Base-by-base conservation (phyloP, 768 basidiomycete genomes). In the Trametes cinnabarina region DNA sequence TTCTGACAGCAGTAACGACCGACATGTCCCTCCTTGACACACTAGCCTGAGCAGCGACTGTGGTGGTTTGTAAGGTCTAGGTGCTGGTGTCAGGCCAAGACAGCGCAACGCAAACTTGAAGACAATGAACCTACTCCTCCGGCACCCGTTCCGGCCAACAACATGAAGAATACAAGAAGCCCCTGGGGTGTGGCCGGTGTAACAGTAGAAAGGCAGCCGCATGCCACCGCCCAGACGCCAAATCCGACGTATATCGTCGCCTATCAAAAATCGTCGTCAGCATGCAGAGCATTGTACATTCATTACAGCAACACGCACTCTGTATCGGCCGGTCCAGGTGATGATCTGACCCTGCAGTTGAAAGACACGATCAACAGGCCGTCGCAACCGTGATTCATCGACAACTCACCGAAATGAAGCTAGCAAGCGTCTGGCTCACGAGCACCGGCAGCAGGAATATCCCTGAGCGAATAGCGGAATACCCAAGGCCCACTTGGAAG, bases 1-100 rank as follows among this genome's bases (percentile, higher is more conserved):
- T 87, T 47, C 85, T 77, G 54, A 84, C 79, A 0, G 83, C 84
- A 0, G 88, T 90, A 0, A 90, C 87, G 9, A 88, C 85, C 1
- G 86, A 85, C 87, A 91, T 89, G 59, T 92, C 88, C 39, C 76
- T 76, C 37, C 88, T 73, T 0, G 81, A 70, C 0, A 91, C 89
- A 23, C 86, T 84, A 0, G 88, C 87, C 66, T 92, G 90, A 7
- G 82, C 85, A 0, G 86, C 86, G 7, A 88, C 82, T 0, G 86
- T 88, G 0, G 85, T 87, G 0, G 85, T 87, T 67, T 82, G 81
- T 14, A 82, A 64, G 0, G 82, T 84, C 81, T 84, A 48, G n/a
- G 8, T 28, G 0, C 47, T 14, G 30, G 47, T 12, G 39, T 42
- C 39, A 37, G 20, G 41, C 22, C 32, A 17, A n/a, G 32, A 4